These are phyloP conservation scores for Trichoderma lentiforme DNA, from an alignment of 2,329 filamentous ascomycete genomes.

Conservation along the genomic window DNA sequence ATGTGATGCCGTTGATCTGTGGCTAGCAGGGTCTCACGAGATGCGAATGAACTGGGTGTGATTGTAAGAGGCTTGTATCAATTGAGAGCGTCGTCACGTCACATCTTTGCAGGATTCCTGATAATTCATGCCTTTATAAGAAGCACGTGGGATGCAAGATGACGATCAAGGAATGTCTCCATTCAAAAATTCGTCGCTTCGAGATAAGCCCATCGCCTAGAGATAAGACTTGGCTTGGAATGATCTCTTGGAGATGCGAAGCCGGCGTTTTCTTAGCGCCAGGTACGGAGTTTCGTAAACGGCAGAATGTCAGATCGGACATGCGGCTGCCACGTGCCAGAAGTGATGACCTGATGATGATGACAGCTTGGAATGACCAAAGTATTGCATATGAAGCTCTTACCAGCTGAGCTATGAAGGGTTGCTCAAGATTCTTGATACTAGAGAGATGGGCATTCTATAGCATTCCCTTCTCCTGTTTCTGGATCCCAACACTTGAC, in stretches of 20 bases:
- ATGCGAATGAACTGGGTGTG: neutral
- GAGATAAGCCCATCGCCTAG: neutral
- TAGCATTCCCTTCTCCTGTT: too few species aligned
- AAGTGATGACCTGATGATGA: neutral
- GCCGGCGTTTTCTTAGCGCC: neutral
- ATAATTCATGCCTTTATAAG: neutral
- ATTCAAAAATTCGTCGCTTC: neutral
- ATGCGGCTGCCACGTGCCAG: neutral
- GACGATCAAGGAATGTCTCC: neutral
- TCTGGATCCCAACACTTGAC: too few species aligned
- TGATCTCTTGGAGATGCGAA: neutral
- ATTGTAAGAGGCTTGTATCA: neutral
- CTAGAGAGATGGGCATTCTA: too few species aligned
- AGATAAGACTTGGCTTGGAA: neutral
- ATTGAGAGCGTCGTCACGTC: neutral
- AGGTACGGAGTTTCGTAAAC: neutral
- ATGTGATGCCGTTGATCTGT: neutral
- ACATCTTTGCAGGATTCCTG: too few species aligned
- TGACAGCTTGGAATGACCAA: neutral
- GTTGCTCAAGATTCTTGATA: neutral
- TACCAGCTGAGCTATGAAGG: neutral
- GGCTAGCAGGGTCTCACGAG: neutral
- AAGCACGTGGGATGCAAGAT: neutral
- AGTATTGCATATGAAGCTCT: neutral
- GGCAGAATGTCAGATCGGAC: neutral